Percentiles rank a stretch among this genome's conserved stretches.
phyloP scores from a whole-genome alignment of 305 asterid species.

The Rubia peregrina region DNA sequence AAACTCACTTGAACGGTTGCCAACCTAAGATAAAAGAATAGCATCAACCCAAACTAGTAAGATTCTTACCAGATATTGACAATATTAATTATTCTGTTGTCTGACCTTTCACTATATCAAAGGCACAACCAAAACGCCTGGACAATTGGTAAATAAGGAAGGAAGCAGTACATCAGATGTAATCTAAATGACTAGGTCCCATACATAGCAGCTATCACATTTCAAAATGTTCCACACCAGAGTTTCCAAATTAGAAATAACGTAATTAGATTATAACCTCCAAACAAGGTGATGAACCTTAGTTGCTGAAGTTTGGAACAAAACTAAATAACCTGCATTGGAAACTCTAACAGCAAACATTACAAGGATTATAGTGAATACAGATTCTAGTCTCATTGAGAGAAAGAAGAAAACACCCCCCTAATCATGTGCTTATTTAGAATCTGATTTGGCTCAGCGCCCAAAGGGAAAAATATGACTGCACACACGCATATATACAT shows the following conservation, averaged over 20 bases:
- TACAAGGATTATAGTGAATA: neutral
- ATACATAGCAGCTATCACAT: neutral
- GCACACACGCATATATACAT: too few species aligned
- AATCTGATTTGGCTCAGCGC: too few species aligned
- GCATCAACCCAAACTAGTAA: neutral
- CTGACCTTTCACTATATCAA: neutral
- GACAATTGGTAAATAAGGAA: neutral
- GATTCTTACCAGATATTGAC: neutral
- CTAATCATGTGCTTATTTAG: too few species aligned
- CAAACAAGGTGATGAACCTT: neutral
- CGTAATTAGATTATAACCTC: neutral
- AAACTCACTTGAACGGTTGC: conserved; percentile 98
- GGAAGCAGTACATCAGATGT: neutral
- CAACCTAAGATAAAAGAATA: conserved; percentile 52
- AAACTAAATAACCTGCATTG: neutral
- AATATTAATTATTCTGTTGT: neutral
- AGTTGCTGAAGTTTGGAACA: neutral
- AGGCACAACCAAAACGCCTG: neutral
- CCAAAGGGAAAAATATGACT: too few species aligned
- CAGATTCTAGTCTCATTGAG: neutral
- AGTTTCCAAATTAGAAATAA: neutral
- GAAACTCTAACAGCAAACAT: neutral
- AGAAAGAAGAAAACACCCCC: neutral
- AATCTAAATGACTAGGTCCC: neutral
- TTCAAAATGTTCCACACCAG: neutral